Evolutionary conservation across 2,329 filamentous ascomycete genomes (phyloP), one percentile per base, ranked within the genome.

Genomic region (Fonsecaea erecta): DNA sequence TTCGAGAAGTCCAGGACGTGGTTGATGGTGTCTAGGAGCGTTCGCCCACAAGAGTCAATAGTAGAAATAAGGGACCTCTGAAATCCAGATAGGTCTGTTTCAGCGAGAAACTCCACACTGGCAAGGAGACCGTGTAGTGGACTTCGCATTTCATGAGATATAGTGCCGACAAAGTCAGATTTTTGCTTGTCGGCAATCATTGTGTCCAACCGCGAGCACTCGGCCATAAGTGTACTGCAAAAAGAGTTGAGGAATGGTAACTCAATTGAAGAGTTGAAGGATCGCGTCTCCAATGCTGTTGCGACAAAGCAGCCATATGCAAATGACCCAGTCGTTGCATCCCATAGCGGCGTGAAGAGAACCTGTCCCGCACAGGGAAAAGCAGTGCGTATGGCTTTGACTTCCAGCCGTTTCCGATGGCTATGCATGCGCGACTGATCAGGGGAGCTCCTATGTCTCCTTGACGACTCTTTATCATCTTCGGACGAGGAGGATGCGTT

Each of bases 271-370:
- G 78, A 71, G 0, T 77, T 77, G 32, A 77, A 75, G 9, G 81
- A 70, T 6, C 78, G 70, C 40, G 76, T 74, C 6, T 81, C 70
- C 28, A 66, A 51, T n/a, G 53, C 58, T 21, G 56, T 59, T 9
- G 60, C 48, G n/a, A 63, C 60, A 26, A 64, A 65, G 14, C 35
- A 61, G 40, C 46, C 60, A 52, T 63, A 57, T 24, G 61, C 65
- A 51, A 64, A 66, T 11, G 62, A 60, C n/a, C 65, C 65, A 8
- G 54, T 54, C 9, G 77, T 78, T 6, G 80, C 76, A 71, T 84
- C 83, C 80, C 82, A 84, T 0, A 84, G 67, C 0, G 83, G 82
- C 3, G 83, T 73, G 61, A 84, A 84, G 1, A 83, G 76, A 4
- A 85, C 74, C 55, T 82, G 82, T 0, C 77, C 73, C 46, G 68